Conservation (phyloP, 768 basidiomycete genomes). For the Tulasnella calospora region DNA sequence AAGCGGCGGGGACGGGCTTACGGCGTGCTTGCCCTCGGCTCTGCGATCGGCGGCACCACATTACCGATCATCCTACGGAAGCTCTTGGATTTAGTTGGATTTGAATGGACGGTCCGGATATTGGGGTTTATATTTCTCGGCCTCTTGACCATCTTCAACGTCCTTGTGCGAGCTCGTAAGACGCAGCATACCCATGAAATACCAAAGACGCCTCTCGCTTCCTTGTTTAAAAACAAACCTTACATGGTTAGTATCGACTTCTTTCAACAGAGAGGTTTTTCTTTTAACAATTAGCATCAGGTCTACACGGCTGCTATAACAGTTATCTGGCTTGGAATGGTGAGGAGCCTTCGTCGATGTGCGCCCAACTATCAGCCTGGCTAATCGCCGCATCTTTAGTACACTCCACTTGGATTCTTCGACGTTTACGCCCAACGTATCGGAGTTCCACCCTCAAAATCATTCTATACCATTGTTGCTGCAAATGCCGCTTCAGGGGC, state of each 20-base stretch:
- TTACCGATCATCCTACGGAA: slow-evolving; percentile 29
- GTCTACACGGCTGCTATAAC: slow-evolving; percentile 5
- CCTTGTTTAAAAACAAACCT: slow-evolving; percentile 51
- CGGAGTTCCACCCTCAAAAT: slow-evolving; percentile 29
- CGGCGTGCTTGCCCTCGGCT: slow-evolving; percentile 52
- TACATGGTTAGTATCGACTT: slow-evolving; percentile 42
- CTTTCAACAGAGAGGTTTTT: slow-evolving; percentile 7
- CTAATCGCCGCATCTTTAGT: neutral
- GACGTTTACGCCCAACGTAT: slow-evolving; percentile 35
- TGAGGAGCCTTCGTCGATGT: neutral
- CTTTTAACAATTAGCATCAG: slow-evolving; percentile 4
- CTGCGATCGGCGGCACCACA: slow-evolving; percentile 21
- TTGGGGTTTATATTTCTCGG: slow-evolving; percentile 2
- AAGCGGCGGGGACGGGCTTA: slow-evolving; percentile 52
- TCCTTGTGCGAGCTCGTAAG: slow-evolving; percentile 28
- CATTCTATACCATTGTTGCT: slow-evolving; percentile 31
- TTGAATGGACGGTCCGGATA: slow-evolving; percentile 20
- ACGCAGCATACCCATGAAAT: slow-evolving; percentile 47
- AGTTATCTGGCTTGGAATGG: slow-evolving; percentile 19
- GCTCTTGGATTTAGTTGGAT: slow-evolving; percentile 26
- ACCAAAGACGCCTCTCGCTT: slow-evolving; percentile 49
- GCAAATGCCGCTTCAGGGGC: slow-evolving; percentile 33
- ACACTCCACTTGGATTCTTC: slow-evolving; percentile 37
- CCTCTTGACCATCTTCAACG: slow-evolving; percentile 29
- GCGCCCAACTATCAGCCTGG: too few relatives aligned